Percentiles rank a stretch among this genome's conserved stretches.
phyloP scores from a whole-genome alignment of 768 basidiomycete genomes.

The Pulveroboletus sp. region DNA sequence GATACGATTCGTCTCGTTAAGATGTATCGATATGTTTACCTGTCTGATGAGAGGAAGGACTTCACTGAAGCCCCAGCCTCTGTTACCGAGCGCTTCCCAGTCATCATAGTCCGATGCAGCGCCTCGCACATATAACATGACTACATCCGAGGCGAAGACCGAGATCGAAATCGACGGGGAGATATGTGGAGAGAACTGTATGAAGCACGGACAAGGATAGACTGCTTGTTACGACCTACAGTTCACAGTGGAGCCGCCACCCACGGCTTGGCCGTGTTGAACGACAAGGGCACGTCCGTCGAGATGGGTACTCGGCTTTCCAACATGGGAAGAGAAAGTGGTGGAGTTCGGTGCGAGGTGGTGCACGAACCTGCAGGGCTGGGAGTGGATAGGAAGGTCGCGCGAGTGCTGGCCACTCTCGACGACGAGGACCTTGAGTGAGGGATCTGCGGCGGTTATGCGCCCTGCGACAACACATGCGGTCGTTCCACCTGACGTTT shows the following conservation, averaged over 20 bases:
- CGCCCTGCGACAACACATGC: constrained; percentile 52
- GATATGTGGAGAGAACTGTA: background rate
- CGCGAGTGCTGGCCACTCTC: constrained; percentile 54
- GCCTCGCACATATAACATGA: constrained; percentile 53
- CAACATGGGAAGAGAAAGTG: constrained; percentile 41
- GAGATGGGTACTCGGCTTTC: constrained; percentile 38
- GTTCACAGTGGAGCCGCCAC: constrained; percentile 61
- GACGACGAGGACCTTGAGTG: constrained; percentile 53
- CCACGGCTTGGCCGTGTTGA: constrained; percentile 46
- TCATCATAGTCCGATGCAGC: constrained; percentile 62
- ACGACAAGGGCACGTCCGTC: constrained; percentile 43
- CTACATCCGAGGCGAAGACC: constrained; percentile 10
- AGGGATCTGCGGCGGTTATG: constrained; percentile 48
- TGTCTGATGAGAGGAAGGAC: constrained; percentile 57
- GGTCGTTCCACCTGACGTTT: constrained; percentile 40
- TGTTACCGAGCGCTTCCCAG: constrained; percentile 48
- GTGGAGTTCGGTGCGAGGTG: constrained; percentile 38
- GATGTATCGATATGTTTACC: constrained; percentile 27
- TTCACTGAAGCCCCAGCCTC: constrained; percentile 56
- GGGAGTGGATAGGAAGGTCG: constrained; percentile 43
- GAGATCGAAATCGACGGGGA: background rate
- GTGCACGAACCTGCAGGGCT: constrained; percentile 47
- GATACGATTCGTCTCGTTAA: constrained; percentile 28
- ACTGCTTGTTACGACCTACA: constrained; percentile 33
- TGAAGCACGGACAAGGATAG: background rate